Conservation (phyloP, 345 rosid species). For the Citrus glauca region DNA sequence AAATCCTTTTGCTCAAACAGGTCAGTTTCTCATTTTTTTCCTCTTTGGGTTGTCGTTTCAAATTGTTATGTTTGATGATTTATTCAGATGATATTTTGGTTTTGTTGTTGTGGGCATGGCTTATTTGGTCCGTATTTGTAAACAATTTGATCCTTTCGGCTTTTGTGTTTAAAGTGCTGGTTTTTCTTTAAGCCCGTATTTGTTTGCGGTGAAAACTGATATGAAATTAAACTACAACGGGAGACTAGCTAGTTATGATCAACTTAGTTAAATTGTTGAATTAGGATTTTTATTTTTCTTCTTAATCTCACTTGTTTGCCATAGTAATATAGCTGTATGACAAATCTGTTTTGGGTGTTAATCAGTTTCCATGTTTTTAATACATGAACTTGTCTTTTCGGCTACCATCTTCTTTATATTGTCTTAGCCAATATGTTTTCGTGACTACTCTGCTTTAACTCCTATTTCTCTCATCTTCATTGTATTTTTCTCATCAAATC, state of each 20-base stretch:
- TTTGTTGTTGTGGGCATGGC: not conserved
- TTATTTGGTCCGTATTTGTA: not conserved
- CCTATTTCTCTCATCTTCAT: not conserved
- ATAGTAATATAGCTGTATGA: not conserved
- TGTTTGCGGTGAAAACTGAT: not conserved
- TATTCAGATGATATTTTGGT: not conserved
- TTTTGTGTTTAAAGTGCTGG: not conserved
- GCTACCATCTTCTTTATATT: not conserved
- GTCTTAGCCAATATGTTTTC: not conserved
- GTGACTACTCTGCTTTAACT: not conserved
- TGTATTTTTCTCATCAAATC: not conserved
- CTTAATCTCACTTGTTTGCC: not conserved
- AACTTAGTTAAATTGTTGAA: not conserved
- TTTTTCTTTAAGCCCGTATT: not conserved
- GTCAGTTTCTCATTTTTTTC: constrained; percentile 32
- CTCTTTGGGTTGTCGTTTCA: not conserved
- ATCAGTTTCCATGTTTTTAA: not conserved
- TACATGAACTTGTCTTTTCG: not conserved
- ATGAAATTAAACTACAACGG: not conserved
- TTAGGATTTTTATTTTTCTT: not conserved
- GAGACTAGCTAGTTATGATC: not conserved
- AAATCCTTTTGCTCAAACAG: constrained; percentile 61
- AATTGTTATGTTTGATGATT: not conserved
- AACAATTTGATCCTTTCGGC: not conserved
- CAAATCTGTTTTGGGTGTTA: not conserved